Evolutionary conservation across 306 rosid genomes (phyloP), one percentile per base, ranked within the genome.

Genomic region (Prunus mira): DNA sequence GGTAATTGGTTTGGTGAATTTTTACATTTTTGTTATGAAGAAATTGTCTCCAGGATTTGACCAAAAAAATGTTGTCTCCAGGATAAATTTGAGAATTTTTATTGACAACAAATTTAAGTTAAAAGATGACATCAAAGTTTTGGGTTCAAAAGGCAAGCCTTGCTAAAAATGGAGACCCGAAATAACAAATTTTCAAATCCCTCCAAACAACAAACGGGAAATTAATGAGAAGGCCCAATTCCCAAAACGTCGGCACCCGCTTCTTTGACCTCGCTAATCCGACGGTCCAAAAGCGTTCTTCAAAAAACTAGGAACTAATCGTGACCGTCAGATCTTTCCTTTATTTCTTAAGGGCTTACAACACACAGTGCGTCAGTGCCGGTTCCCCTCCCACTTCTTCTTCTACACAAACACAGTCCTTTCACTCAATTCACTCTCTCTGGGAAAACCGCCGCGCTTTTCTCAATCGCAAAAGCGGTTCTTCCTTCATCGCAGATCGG

Each of bases 401-500:
- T 11, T 18, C 75, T 19, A 10, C 69, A 1, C 3, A 38, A 6
- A 38, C 27, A 5, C 41, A 13, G 11, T 45, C 25, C 25, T 2
- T 32, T n/a, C 74, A 17, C 43, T 38, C 43, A 38, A 6, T 32
- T 25, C 74, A 17, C 65, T 8, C 67, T 15, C 79, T 49, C 46
- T 72, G 60, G 75, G 49, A 65, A 81, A 76, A 20, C 18, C 69
- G 46, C 27, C 2, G 67, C 50, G 67, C 75, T 71, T 62, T 54
- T 60, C 60, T 9, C 46, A 12, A 25, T 46, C 38, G 45, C 34
- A 55, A 45, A 38, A 69, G 82, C 70, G 77, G 74, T 74, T 82
- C 75, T 63, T 60, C 80, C 73, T 49, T 60, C 41, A 19, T 22
- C 52, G 20, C 65, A 67, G 82, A 82, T 82, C 85, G 67, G 58